Conservation (phyloP, 139 green algal genomes). For the Auxenochlorella pyrenoidosa region DNA sequence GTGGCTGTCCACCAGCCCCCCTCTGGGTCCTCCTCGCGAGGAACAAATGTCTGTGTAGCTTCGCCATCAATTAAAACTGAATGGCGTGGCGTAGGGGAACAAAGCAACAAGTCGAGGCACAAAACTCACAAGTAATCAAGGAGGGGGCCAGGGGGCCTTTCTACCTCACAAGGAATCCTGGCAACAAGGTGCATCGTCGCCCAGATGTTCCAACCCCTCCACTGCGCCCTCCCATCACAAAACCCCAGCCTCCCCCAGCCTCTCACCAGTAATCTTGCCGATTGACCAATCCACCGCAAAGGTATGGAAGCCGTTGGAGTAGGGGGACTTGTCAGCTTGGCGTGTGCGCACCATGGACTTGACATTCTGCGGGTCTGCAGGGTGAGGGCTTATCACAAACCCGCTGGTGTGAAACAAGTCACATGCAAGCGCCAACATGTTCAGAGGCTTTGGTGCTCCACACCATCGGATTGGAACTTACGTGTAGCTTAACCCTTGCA, state of each 20-base stretch:
- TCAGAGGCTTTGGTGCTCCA: too few relatives aligned
- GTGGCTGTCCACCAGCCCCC: conserved; percentile 12
- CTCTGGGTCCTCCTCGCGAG: neutral
- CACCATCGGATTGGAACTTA: too few relatives aligned
- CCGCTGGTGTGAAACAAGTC: too few relatives aligned
- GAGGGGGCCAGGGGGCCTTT: too few relatives aligned
- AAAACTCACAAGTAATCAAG: neutral
- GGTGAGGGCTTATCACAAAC: too few relatives aligned
- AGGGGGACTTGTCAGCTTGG: neutral
- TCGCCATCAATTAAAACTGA: neutral
- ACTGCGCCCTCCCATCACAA: too few relatives aligned
- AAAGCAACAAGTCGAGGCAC: neutral
- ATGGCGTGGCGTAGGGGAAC: neutral
- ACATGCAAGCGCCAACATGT: too few relatives aligned
- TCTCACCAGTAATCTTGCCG: conserved; percentile 34
- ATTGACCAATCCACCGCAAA: conserved; percentile 35
- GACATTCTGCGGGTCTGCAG: neutral
- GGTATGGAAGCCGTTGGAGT: conserved; percentile 25
- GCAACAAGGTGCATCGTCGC: too few relatives aligned
- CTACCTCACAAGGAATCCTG: too few relatives aligned
- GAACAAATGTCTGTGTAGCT: neutral
- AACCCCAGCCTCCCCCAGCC: too few relatives aligned
- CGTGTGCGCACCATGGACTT: conserved; percentile 13
- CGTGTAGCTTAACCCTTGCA: too few relatives aligned
- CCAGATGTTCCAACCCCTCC: too few relatives aligned